Percentiles rank a stretch among this genome's conserved stretches.
Conservation (phyloP, 306 rosid species). For the Argentina anserina region DNA sequence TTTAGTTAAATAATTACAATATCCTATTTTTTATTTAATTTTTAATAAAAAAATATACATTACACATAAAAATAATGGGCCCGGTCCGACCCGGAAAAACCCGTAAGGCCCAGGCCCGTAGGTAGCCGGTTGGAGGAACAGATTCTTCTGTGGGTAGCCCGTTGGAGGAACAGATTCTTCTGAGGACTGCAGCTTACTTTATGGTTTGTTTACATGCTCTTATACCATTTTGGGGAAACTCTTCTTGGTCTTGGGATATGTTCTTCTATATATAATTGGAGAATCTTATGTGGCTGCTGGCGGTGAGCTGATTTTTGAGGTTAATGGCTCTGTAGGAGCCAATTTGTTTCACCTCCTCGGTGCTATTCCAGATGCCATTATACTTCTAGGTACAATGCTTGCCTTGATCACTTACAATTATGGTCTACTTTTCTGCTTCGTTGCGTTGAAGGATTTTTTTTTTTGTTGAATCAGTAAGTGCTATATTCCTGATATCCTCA, state of each 20-base stretch:
- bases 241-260: not conserved
- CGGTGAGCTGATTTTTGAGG: not conserved
- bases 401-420: not conserved
- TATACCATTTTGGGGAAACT: not conserved
- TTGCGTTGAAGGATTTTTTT: too few species aligned
- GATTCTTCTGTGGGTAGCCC: not conserved
- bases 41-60: too few species aligned
- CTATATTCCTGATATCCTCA: not conserved
- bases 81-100: too few species aligned
- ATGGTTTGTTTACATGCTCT: not conserved
- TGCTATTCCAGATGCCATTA: not conserved
- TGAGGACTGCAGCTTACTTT: not conserved
- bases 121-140: not conserved
- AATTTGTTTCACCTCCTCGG: slow-evolving; percentile 1
- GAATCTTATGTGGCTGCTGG: not conserved
- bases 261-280: not conserved
- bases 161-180: slow-evolving; percentile 3
- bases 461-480: not conserved
- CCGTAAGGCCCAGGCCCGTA: too few species aligned
- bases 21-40: too few species aligned
- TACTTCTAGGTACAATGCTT: slow-evolving; percentile 6
- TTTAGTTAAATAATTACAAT: too few species aligned
- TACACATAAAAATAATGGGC: too few species aligned
- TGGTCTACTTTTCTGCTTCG: not conserved
- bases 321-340: not conserved